Base-by-base conservation (phyloP, 1,284 basidiomycete genomes). In the Moniliella sp. region DNA sequence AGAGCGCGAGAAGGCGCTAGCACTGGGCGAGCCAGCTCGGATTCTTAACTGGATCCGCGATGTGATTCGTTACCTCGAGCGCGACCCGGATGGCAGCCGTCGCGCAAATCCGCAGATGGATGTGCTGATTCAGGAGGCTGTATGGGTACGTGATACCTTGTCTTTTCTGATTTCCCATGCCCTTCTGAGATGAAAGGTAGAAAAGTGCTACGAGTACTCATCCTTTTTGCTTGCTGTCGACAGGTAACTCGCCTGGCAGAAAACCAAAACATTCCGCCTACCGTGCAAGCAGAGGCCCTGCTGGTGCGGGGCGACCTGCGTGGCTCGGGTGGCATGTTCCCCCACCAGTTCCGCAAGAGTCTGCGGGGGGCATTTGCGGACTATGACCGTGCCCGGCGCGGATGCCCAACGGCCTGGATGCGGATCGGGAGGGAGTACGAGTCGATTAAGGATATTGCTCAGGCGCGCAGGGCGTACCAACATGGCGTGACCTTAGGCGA, bases 401-500 rank as follows among this genome's bases (percentile, higher is more conserved):
- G 56, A 3, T 53, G 37, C 34, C 43, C 56, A 5, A 38, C 54
- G 9, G 48, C 48, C 0, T 93, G 84, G 84, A 91, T 83, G 63
- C 69, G 75, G 28, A 70, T 91, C 2, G 84, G 81, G 0, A 66
- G 76, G 16, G 84, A 91, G 47, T 91, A 91, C 56, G 86, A 93
- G 64, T 73, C 72, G 33, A 81, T 86, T 39, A 72, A 72, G 15
- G 80, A 88, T 57, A 29, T 46, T 7, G 39, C 58, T 0, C 70
- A 75, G 23, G 81, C 83, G 0, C 69, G 65, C 28, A 76, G 79
- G 25, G 84, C 80, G 45, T 86, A 83, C 53, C 74, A 80, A 44
- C 69, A 77, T 4, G 83, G 55, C 10, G 81, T 74, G 18, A 71
- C 71, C 40, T 62, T 67, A 11, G 69, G 69, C 13, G 76, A 81